Percentiles rank a stretch among this genome's conserved stretches.
Conservation (phyloP, 2,329 filamentous ascomycete species). For the Microcera coccophila region DNA sequence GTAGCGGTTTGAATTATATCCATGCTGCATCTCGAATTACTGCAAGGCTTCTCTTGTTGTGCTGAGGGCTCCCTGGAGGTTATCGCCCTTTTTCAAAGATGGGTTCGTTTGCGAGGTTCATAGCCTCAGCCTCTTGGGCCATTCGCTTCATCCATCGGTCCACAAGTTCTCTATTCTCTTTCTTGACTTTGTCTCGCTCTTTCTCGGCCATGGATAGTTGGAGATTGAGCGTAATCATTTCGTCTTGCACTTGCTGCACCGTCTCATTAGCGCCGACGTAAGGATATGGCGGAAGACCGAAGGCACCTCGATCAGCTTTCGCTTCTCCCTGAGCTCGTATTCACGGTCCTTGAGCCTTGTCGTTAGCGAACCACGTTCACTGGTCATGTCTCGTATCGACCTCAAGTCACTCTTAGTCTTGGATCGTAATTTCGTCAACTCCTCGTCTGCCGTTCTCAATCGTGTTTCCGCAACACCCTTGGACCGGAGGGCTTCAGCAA, state of each 20-base stretch:
- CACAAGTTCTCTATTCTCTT: slow-evolving; percentile 84
- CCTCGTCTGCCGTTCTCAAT: slow-evolving; percentile 58
- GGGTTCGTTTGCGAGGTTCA: slow-evolving; percentile 66
- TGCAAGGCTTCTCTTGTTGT: slow-evolving; percentile 1
- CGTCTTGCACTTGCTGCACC: slow-evolving; percentile 76
- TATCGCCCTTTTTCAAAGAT: slow-evolving; percentile 30
- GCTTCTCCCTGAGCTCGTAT: slow-evolving; percentile 80
- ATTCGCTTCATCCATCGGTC: slow-evolving; percentile 89
- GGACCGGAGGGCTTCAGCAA: slow-evolving; percentile 72
- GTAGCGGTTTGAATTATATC: slow-evolving; percentile 18
- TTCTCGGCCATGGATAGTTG: slow-evolving; percentile 85
- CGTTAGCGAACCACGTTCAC: slow-evolving; percentile 58
- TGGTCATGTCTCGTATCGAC: slow-evolving; percentile 58
- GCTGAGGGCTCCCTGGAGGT: too few species aligned
- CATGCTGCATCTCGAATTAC: slow-evolving; percentile 4
- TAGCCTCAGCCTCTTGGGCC: slow-evolving; percentile 78
- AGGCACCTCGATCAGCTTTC: slow-evolving; percentile 69
- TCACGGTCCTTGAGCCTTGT: slow-evolving; percentile 73
- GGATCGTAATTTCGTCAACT: slow-evolving; percentile 60
- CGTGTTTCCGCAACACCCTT: slow-evolving; percentile 64
- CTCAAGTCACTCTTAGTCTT: slow-evolving; percentile 58
- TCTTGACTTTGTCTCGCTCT: slow-evolving; percentile 64
- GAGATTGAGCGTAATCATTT: slow-evolving; percentile 81
- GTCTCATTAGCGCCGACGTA: slow-evolving; percentile 10
- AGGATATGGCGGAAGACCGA: not conserved